Evolutionary conservation across 345 rosid genomes (phyloP).

Genomic region (Raphanus sativus): DNA sequence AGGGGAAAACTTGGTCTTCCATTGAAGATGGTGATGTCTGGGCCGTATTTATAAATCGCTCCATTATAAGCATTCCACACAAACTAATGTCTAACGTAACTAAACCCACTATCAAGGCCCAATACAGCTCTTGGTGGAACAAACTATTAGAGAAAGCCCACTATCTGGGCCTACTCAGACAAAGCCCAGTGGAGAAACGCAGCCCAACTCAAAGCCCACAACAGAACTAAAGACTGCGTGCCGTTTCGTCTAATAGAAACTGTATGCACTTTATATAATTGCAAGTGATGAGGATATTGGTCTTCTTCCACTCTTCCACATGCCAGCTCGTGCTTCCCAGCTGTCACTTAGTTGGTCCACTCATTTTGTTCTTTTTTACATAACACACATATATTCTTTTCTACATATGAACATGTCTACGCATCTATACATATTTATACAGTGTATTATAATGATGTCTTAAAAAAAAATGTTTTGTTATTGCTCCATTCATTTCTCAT

Average conservation of each 20-base stretch:
- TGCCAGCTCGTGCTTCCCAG: constrained; percentile 34
- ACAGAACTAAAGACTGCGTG: background rate
- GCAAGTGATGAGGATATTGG: constrained; percentile 15
- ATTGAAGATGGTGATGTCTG: background rate
- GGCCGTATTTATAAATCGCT: background rate
- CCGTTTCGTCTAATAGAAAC: background rate
- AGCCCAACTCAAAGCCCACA: too few species aligned
- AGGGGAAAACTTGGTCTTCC: background rate
- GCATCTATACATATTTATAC: constrained; percentile 4
- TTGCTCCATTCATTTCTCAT: background rate
- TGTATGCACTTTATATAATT: background rate
- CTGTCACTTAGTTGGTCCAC: constrained; percentile 37
- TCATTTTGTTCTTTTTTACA: constrained; percentile 33
- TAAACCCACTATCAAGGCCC: background rate
- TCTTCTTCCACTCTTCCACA: constrained; percentile 23
- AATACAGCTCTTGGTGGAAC: background rate
- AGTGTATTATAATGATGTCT: background rate
- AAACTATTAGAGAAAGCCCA: background rate
- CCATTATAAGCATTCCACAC: background rate
- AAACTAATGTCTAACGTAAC: background rate
- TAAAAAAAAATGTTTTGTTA: background rate
- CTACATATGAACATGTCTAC: background rate
- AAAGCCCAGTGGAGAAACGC: too few species aligned
- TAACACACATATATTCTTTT: constrained; percentile 5
- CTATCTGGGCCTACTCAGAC: too few species aligned